Percentiles rank a stretch among this genome's conserved stretches.
phyloP scores from a whole-genome alignment of 2,329 filamentous ascomycete genomes.

The Talaromyces islandicus region DNA sequence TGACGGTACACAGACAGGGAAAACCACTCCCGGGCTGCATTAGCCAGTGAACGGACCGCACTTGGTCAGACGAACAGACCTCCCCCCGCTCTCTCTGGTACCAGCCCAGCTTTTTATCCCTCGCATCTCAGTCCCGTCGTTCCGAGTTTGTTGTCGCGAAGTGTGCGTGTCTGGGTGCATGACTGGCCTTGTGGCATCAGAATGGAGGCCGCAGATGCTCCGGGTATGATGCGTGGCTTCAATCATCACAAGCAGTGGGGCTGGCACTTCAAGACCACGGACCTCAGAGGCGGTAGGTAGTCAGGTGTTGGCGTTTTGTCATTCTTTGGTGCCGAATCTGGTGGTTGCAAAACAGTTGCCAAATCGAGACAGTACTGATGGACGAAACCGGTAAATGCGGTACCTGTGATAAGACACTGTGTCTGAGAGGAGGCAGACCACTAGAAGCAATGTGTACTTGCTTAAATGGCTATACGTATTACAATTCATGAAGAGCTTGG shows the following conservation, averaged over 20 bases:
- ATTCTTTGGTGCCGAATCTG: not conserved
- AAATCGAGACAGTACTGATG: not conserved
- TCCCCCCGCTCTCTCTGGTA: not conserved
- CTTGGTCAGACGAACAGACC: not conserved
- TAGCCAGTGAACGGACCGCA: not conserved
- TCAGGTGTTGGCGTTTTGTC: not conserved
- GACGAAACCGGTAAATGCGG: not conserved
- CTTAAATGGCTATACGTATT: not conserved
- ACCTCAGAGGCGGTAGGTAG: not conserved
- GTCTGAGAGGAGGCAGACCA: not conserved
- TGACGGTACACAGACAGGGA: not conserved
- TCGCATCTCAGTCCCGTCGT: not conserved
- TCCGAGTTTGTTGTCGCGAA: not conserved
- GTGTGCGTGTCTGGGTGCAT: not conserved
- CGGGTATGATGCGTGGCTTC: not conserved
- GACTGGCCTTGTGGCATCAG: not conserved
- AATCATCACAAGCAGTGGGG: not conserved
- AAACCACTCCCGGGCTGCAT: not conserved
- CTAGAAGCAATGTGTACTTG: not conserved
- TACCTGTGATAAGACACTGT: not conserved
- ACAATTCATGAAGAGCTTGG: not conserved
- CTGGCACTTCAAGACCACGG: not conserved
- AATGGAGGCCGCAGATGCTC: not conserved
- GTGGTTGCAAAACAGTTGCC: not conserved
- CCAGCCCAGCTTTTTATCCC: not conserved